Evolutionary conservation across 352 stramenopile species (phyloP).

Genomic region (Phytophthora vignae): DNA sequence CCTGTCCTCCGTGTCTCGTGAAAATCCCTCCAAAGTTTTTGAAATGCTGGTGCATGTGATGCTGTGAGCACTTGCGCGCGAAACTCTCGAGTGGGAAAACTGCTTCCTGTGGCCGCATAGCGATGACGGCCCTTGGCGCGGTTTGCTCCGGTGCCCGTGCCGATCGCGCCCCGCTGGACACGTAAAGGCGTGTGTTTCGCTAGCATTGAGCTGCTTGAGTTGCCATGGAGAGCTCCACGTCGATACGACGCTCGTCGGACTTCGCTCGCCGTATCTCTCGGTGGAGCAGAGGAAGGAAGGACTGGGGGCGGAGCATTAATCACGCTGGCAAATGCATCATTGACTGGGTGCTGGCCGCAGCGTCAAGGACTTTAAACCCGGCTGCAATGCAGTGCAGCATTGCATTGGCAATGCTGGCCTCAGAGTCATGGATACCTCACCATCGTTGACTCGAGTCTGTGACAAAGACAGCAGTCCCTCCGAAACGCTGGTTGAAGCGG

Average conservation of each 20-base stretch:
- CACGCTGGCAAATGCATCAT: not conserved
- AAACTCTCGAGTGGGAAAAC: constrained; percentile 19
- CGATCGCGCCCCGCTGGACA: constrained; percentile 22
- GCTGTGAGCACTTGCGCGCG: not conserved
- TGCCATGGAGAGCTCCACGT: constrained; percentile 34
- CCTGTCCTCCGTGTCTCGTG: constrained; percentile 10
- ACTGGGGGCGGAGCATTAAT: constrained; percentile 23
- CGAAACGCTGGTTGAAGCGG: constrained; percentile 9
- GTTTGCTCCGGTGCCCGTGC: constrained; percentile 2
- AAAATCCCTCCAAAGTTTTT: constrained; percentile 12
- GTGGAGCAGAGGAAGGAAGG: constrained; percentile 2
- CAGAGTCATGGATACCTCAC: not conserved
- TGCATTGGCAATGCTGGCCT: too few relatives aligned
- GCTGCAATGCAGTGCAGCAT: not conserved
- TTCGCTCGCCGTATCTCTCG: constrained; percentile 10
- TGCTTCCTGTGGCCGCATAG: constrained; percentile 13
- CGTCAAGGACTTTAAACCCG: constrained; percentile 7
- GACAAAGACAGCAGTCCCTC: constrained; percentile 19
- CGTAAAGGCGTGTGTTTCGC: constrained; percentile 29
- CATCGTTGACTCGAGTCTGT: constrained; percentile 9
- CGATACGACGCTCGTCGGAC: constrained; percentile 11
- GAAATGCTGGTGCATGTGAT: not conserved
- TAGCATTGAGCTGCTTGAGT: constrained; percentile 6
- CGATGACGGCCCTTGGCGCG: not conserved
- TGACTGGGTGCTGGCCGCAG: not conserved